Conservation (phyloP, 208 protist species). For the Leishmania turanica region DNA sequence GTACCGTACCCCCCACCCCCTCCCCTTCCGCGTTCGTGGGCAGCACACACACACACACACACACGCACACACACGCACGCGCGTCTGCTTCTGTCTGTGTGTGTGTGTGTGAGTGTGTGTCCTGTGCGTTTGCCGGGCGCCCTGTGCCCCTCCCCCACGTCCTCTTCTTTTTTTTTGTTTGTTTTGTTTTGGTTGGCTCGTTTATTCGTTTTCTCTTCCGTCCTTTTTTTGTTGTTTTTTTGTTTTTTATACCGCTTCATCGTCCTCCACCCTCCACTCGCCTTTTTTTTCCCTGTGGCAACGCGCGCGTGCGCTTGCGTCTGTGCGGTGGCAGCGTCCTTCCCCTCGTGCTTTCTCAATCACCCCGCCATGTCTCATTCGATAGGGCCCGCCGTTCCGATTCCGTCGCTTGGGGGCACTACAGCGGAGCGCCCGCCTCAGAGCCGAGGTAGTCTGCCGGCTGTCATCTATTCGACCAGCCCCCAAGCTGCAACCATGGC, state of each 20-base stretch:
- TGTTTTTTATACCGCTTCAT: not conserved
- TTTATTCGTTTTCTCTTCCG: not conserved
- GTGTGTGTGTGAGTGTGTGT: too few relatives aligned
- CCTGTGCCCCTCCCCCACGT: not conserved
- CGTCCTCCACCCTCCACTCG: too few relatives aligned
- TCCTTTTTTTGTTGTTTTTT: not conserved
- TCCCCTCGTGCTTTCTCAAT: not conserved
- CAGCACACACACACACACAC: too few relatives aligned
- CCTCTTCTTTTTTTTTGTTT: not conserved
- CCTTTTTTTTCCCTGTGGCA: not conserved
- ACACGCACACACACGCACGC: too few relatives aligned
- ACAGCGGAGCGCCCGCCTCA: not conserved
- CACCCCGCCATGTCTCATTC: constrained; percentile 1
- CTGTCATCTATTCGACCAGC: not conserved
- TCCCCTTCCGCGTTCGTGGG: not conserved
- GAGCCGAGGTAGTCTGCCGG: not conserved
- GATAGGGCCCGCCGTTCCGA: not conserved
- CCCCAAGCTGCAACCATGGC: not conserved
- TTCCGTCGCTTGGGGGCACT: not conserved
- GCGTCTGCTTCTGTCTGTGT: not conserved
- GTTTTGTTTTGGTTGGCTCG: not conserved
- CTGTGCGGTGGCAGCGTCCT: not conserved
- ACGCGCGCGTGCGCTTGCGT: not conserved
- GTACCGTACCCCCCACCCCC: not conserved
- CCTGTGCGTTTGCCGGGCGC: not conserved